Evolutionary conservation across 2,329 filamentous ascomycete genomes (phyloP), one percentile per base, ranked within the genome.

Genomic region (Sporothrix pallida): DNA sequence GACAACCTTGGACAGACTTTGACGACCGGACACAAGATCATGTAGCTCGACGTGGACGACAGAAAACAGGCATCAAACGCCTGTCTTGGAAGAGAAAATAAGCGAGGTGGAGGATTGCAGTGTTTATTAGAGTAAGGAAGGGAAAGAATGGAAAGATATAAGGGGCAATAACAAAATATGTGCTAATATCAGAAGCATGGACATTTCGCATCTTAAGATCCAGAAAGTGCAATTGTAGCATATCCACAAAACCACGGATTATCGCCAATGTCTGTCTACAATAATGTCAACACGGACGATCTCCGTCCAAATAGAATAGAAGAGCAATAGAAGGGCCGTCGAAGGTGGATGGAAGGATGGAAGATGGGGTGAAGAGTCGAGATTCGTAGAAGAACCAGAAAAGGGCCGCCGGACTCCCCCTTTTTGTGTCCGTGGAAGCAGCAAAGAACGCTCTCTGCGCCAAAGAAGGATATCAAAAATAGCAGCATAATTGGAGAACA

Each of bases 351-450:
- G 17, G 60, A 56, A 56, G 52, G 52, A 37, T 56, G 52, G 52
- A 56, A 10, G 6, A 13, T 26, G 52, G 52, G 15, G n/a, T 37
- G 26, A 48, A 54, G 31, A 37, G 31, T 1, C 31, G 31, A 52
- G 17, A 31, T n/a, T n/a, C n/a, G n/a, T n/a, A 31, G 23, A n/a
- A 15, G 7, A 52, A 37, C 31, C 5, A 31, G 2, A n/a, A 12
- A 48, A 52, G 5, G 48, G 12, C 52, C 68, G 37, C 20, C 68
- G 68, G 68, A 70, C 52, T 60, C 52, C 68, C 68, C 68, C 68
- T 23, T 70, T 42, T 46, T 70, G 10, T 56, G 48, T 70, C 67
- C 67, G 67, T 56, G 17, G 65, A 69, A 54, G 26, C 26, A 56
- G 10, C 26, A 13, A 52, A 26, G 23, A 26, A 26, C 23, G 23